A percentile compares a stretch with the other conserved stretches of the same genome.
Evolutionary conservation across 257 asterid species (phyloP).

Genomic region (Forsythia viridissima): DNA sequence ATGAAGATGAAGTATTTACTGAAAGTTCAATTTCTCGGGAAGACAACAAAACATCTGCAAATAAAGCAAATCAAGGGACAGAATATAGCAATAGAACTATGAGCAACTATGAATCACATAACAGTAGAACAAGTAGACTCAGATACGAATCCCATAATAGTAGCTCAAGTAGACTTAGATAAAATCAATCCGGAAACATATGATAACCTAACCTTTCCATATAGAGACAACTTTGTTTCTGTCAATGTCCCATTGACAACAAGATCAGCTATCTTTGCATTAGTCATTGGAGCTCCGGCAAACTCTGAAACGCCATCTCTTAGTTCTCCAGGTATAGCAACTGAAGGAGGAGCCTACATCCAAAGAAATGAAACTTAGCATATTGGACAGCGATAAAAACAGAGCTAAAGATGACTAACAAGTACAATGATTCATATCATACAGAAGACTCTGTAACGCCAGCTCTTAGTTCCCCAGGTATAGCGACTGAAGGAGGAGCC

Average conservation of each 20-base stretch:
- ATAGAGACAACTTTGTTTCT: constrained; percentile 76
- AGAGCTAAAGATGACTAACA: constrained; percentile 23
- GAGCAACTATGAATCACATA: constrained; percentile 11
- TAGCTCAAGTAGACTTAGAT: constrained; percentile 20
- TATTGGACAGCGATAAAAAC: constrained; percentile 12
- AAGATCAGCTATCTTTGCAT: constrained; percentile 73
- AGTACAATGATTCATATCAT: constrained; percentile 24
- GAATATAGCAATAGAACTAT: constrained; percentile 12
- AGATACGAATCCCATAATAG: constrained; percentile 2
- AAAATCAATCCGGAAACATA: constrained; percentile 18
- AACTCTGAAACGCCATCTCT: constrained; percentile 48
- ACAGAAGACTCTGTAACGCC: constrained; percentile 46
- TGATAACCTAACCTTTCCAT: constrained; percentile 71
- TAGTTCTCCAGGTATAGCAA: constrained; percentile 69
- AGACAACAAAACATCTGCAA: constrained; percentile 18
- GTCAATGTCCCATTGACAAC: constrained; percentile 80
- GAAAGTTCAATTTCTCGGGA: constrained; percentile 12
- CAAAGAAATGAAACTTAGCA: constrained; percentile 28
- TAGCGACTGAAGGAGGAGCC: constrained; percentile 84
- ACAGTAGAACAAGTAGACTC: constrained; percentile 18
- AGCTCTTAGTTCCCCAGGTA: constrained; percentile 68
- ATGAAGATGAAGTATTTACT: background rate
- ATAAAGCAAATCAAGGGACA: constrained; percentile 20
- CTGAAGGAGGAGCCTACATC: constrained; percentile 83
- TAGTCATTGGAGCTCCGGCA: constrained; percentile 44